Evolutionary conservation across 306 rosid species (phyloP), one percentile per base, ranked within the genome.

Genomic region (Sindora glabra): DNA sequence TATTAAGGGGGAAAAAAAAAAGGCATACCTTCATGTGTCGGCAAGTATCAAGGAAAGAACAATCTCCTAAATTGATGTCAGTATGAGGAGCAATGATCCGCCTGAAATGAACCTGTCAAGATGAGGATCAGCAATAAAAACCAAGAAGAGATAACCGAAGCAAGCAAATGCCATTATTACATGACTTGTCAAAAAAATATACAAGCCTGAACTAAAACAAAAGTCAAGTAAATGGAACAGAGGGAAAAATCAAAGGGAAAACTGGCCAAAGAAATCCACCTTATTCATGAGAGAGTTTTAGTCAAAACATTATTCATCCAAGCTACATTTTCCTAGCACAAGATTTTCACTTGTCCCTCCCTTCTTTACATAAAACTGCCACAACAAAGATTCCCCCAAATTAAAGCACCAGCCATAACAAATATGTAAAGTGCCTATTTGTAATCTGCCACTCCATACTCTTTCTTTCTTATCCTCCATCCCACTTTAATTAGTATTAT

Each of bases 1-100:
- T 29, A 62, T 69, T 33, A 22, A 38, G 21, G 49, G n/a, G n/a
- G n/a, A n/a, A n/a, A n/a, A n/a, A 55, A 21, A n/a, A 63, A 55
- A 79, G 18, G 52, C 45, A 59, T 70, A 83, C 99, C 99, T 94
- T 89, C 99, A 94, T 94, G 80, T 86, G 99, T 16, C 99, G 86
- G 53, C 99, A 94, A 33, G 99, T 94, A 73, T 94, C 99, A 25
- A 94, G 89, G 77, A 89, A 89, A 38, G 99, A 94, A 51, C 99
- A 94, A 75, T 94, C 99, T 34, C 99, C 97, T 65, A 94, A 78
- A 73, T 84, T 89, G 60, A 89, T 78, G 86, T 94, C 97, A 3
- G 99, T 94, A 71, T 94, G 99, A 60, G 64, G 89, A 62, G 99
- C 99, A 77, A 94, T 89, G 42, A 94, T 94, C 59, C 97, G 80